phyloP scores from a whole-genome alignment of 2,329 filamentous ascomycete genomes.

The Aspergillus sp. region DNA sequence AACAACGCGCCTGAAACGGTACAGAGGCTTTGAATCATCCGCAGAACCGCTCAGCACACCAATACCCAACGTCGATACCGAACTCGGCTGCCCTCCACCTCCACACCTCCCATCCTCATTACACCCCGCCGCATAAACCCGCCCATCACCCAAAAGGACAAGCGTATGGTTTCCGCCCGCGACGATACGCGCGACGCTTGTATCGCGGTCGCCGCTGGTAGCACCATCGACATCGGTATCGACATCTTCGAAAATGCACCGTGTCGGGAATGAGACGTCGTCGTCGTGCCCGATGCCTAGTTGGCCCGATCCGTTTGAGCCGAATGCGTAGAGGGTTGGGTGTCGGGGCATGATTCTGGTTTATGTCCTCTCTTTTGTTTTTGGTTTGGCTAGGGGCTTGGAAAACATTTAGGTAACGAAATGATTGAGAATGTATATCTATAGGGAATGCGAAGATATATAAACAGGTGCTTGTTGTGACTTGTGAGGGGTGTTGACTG shows the following conservation, averaged over 20 bases:
- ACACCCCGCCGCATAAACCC: constrained; percentile 70
- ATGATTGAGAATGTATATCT: no score
- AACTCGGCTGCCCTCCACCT: background rate
- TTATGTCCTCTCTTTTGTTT: background rate
- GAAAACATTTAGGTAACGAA: no score
- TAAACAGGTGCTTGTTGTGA: no score
- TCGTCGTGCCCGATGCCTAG: constrained; percentile 72
- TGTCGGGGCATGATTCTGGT: constrained; percentile 3
- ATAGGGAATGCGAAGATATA: background rate
- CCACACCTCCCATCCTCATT: constrained; percentile 54
- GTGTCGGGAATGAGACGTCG: constrained; percentile 70
- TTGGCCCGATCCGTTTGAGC: constrained; percentile 78
- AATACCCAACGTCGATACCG: background rate
- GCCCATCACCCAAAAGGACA: constrained; percentile 64
- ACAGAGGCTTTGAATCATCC: constrained; percentile 16
- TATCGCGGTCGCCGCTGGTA: background rate
- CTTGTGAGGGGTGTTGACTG: background rate
- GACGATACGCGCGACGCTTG: constrained; percentile 42
- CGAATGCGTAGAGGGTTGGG: constrained; percentile 64
- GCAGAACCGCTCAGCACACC: background rate
- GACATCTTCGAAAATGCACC: constrained; percentile 58
- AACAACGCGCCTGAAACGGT: constrained; percentile 34
- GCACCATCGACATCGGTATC: background rate
- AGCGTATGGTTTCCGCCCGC: constrained; percentile 89
- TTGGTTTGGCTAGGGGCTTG: no score